phyloP scores from a whole-genome alignment of 228 moss, liverwort and hornwort species.

The Sphagnum fallax region DNA sequence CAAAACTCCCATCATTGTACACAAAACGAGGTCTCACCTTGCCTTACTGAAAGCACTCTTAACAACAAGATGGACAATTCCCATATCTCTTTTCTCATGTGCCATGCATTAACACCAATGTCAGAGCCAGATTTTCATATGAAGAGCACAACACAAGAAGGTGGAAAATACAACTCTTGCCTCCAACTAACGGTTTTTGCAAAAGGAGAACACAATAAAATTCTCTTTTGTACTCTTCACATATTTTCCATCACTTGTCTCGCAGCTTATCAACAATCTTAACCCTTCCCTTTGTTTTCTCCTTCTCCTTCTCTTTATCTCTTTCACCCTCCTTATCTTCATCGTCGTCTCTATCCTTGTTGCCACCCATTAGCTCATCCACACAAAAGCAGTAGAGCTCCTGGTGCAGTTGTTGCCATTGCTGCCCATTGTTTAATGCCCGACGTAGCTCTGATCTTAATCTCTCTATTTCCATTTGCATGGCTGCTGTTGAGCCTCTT shows the following conservation, averaged over 20 bases:
- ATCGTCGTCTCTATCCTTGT: conserved; percentile 80
- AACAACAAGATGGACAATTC: too few species aligned
- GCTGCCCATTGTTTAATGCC: conserved; percentile 91
- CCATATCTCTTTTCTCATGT: too few species aligned
- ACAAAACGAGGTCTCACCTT: too few species aligned
- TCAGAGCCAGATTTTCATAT: too few species aligned
- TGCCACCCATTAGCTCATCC: conserved; percentile 93
- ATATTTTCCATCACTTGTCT: conserved; percentile 38
- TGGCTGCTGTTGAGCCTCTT: conserved; percentile 86
- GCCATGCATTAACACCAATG: too few species aligned
- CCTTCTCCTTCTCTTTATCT: conserved; percentile 83
- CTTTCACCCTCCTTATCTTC: conserved; percentile 86
- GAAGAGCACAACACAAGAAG: too few species aligned
- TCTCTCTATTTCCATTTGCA: conserved; percentile 98
- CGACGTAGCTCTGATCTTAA: conserved; percentile 89
- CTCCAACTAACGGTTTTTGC: too few species aligned
- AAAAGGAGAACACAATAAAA: too few species aligned
- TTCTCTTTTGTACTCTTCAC: too few species aligned
- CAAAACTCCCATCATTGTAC: too few species aligned
- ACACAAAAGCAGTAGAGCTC: conserved; percentile 96
- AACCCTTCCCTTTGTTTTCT: conserved; percentile 69
- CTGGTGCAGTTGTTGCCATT: conserved; percentile 98
- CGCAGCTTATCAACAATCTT: conserved; percentile 73
- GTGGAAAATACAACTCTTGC: too few species aligned
- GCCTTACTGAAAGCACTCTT: too few species aligned